phyloP scores from a whole-genome alignment of 1,139 yeast species.

The Suhomyces atakaporum region DNA sequence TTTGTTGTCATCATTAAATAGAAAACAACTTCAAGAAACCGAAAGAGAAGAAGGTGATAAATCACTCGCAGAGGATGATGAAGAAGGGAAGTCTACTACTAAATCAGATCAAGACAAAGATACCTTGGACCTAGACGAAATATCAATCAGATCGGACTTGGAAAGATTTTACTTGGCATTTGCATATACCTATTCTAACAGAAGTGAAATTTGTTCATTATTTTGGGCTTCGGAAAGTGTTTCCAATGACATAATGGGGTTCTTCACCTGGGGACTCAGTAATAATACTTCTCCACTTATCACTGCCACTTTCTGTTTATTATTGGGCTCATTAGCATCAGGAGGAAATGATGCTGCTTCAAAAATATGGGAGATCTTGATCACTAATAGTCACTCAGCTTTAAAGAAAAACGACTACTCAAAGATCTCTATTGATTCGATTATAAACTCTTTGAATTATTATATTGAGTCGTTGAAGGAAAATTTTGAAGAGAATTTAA shows the following conservation, averaged over 20 bases:
- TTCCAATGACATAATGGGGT: slow-evolving; percentile 56
- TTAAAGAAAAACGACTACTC: slow-evolving; percentile 43
- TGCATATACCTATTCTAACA: slow-evolving; percentile 64
- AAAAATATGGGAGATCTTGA: slow-evolving; percentile 44
- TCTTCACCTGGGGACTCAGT: slow-evolving; percentile 83
- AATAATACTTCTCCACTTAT: slow-evolving; percentile 79
- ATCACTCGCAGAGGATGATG: slow-evolving; percentile 6
- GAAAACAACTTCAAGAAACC: slow-evolving; percentile 27
- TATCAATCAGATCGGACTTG: slow-evolving; percentile 75
- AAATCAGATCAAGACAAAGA: slow-evolving; percentile 12
- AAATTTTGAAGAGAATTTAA: slow-evolving; percentile 40
- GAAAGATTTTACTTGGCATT: slow-evolving; percentile 84
- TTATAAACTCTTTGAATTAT: slow-evolving; percentile 57
- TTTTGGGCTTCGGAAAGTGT: slow-evolving; percentile 72
- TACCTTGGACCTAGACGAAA: slow-evolving; percentile 49
- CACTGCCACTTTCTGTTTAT: slow-evolving; percentile 77
- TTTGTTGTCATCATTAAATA: slow-evolving; percentile 51
- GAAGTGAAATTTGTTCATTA: slow-evolving; percentile 58
- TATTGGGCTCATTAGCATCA: slow-evolving; percentile 72
- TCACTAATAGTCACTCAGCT: slow-evolving; percentile 25
- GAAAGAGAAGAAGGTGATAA: slow-evolving; percentile 9
- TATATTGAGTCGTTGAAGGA: slow-evolving; percentile 55
- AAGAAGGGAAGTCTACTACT: slow-evolving; percentile 3
- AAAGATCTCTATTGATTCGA: slow-evolving; percentile 59
- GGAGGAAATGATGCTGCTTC: slow-evolving; percentile 55